Evolutionary conservation across 768 basidiomycete species (phyloP).

Genomic region (Candolleomyces eurysporus): DNA sequence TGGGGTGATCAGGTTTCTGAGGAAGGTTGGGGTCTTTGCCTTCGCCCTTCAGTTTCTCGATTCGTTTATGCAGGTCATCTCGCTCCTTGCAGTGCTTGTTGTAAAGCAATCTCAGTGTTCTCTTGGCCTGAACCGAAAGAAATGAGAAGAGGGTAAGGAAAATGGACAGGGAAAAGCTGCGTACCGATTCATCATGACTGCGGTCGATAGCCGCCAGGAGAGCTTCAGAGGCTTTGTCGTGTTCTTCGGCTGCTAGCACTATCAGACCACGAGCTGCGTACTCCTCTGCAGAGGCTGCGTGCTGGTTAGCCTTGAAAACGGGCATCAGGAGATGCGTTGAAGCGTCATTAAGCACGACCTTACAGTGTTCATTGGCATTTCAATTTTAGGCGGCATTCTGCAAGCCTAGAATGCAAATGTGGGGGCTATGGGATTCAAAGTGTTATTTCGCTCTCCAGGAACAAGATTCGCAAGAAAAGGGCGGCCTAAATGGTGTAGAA

Average conservation of each 20-base stretch:
- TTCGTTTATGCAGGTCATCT: conserved; percentile 69
- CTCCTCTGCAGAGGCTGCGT: conserved; percentile 80
- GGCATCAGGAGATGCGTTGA: conserved; percentile 6
- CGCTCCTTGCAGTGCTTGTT: conserved; percentile 70
- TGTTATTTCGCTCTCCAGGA: background rate
- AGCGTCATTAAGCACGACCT: conserved; percentile 14
- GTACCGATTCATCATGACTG: conserved; percentile 70
- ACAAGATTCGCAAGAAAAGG: background rate
- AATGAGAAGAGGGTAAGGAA: conserved; percentile 8
- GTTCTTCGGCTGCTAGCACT: conserved; percentile 71
- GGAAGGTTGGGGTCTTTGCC: conserved; percentile 75
- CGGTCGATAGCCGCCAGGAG: conserved; percentile 73
- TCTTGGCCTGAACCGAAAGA: conserved; percentile 54
- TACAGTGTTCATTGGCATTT: conserved; percentile 54
- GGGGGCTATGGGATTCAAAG: no score
- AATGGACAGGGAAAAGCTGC: conserved; percentile 11
- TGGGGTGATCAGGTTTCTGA: conserved; percentile 47
- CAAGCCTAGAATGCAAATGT: background rate
- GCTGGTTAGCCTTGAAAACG: conserved; percentile 66
- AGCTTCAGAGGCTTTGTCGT: conserved; percentile 72
- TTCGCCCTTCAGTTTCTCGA: conserved; percentile 70
- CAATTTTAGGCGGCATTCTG: conserved; percentile 35
- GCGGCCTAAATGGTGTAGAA: no score
- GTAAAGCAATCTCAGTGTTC: conserved; percentile 72
- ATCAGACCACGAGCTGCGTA: conserved; percentile 63